Percentiles rank a stretch among this genome's conserved stretches.
These are phyloP conservation scores for Leucocoprinus sp. DNA, from an alignment of 768 basidiomycete species.

Conservation along the genomic window DNA sequence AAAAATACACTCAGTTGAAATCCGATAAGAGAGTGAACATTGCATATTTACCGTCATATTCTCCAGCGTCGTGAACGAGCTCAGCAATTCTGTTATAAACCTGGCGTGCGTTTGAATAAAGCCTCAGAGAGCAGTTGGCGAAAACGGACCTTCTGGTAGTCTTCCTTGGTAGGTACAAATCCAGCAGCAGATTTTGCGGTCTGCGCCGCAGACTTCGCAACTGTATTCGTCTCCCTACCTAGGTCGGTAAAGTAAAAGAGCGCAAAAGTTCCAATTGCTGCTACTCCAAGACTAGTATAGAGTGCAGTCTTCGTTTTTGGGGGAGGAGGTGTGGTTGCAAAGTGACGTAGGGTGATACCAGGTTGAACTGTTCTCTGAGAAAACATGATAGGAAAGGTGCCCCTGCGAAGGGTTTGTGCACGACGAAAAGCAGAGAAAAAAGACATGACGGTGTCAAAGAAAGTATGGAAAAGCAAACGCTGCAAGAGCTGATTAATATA, in stretches of 20 bases:
- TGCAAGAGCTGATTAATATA: no score
- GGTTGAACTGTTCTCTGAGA: conserved; percentile 15
- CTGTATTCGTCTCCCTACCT: conserved; percentile 42
- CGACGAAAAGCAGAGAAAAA: conserved; percentile 44
- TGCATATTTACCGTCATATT: conserved; percentile 74
- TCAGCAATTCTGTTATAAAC: conserved; percentile 90
- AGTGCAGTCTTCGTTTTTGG: conserved; percentile 51
- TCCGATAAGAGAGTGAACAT: neutral
- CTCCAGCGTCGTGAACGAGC: conserved; percentile 61
- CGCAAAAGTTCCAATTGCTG: conserved; percentile 47
- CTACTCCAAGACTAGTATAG: conserved; percentile 54
- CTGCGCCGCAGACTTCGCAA: conserved; percentile 56
- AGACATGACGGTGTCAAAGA: conserved; percentile 39
- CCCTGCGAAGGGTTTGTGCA: conserved; percentile 17
- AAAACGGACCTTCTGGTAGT: conserved; percentile 74
- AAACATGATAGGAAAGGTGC: conserved; percentile 9
- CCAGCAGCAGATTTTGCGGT: conserved; percentile 55
- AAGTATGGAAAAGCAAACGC: conserved; percentile 14
- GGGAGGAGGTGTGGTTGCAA: conserved; percentile 44
- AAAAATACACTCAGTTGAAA: conserved; percentile 11
- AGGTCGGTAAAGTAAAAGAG: conserved; percentile 55
- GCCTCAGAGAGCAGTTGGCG: neutral
- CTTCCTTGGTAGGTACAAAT: conserved; percentile 69
- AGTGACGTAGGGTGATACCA: conserved; percentile 33
- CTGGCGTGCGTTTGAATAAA: conserved; percentile 23